Conservation (phyloP, 2,329 filamentous ascomycete genomes). For the Aureobasidium sp. region DNA sequence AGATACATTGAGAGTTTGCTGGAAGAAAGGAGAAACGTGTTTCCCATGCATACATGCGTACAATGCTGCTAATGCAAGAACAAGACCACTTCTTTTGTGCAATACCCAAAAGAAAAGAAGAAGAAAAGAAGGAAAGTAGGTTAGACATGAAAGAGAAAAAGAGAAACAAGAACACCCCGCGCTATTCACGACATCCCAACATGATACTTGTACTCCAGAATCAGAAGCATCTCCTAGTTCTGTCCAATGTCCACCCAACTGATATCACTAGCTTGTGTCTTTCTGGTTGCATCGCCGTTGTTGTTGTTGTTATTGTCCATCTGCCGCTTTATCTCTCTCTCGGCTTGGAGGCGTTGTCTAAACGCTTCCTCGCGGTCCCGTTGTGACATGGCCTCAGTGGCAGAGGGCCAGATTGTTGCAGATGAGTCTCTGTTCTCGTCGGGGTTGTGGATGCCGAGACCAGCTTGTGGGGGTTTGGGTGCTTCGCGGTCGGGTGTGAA, state of each 20-base stretch:
- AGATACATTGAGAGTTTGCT: too few relatives aligned
- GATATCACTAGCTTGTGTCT: conserved; percentile 1
- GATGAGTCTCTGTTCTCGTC: neutral
- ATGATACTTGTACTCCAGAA: neutral
- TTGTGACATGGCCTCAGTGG: neutral
- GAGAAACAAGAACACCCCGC: too few relatives aligned
- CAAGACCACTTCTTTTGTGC: too few relatives aligned
- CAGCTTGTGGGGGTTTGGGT: neutral
- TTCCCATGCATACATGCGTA: too few relatives aligned
- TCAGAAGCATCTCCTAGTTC: conserved; percentile 7
- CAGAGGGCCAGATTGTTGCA: neutral
- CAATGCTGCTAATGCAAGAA: too few relatives aligned
- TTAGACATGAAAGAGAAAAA: too few relatives aligned
- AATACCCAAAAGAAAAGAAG: too few relatives aligned
- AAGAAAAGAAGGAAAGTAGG: too few relatives aligned
- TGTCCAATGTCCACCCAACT: conserved; percentile 11
- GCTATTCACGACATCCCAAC: too few relatives aligned
- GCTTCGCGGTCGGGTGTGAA: neutral
- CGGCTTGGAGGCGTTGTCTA: neutral
- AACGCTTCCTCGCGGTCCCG: neutral
- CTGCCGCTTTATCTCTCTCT: neutral
- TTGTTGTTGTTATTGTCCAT: neutral
- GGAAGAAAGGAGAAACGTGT: too few relatives aligned
- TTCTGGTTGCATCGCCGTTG: neutral
- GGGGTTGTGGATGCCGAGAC: neutral